Percentiles rank a stretch among this genome's conserved stretches.
Evolutionary conservation across 495 filamentous ascomycete genomes (phyloP).

Genomic region (Terfezia boudieri): DNA sequence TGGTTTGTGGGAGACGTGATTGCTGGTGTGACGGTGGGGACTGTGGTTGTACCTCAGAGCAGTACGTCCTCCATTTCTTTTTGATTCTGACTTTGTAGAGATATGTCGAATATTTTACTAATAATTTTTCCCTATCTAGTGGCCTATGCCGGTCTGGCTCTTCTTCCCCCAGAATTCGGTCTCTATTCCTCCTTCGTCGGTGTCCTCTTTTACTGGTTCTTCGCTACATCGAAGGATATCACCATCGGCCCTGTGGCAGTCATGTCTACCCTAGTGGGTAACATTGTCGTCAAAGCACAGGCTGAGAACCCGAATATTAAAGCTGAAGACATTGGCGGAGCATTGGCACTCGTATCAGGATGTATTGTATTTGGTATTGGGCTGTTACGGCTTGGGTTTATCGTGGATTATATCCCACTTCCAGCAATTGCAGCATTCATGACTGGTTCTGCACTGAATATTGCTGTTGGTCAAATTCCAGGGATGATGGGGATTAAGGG

Average conservation of each 20-base stretch:
- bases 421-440: constrained; percentile 89
- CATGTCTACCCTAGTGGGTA: constrained; percentile 73
- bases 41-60: constrained; percentile 85
- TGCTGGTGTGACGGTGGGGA: constrained; percentile 86
- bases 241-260: constrained; percentile 98
- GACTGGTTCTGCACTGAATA: constrained; percentile 89
- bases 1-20: constrained; percentile 80
- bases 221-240: constrained; percentile 96
- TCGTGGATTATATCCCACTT: constrained; percentile 89
- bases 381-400: constrained; percentile 59
- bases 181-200: constrained; percentile 98
- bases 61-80: constrained; percentile 20
- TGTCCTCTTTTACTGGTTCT: constrained; percentile 92
- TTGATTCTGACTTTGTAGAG: neutral
- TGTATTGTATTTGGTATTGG: constrained; percentile 66
- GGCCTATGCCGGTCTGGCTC: constrained; percentile 80
- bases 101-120: neutral
- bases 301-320: constrained; percentile 35
- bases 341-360: constrained; percentile 59
- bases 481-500: constrained; percentile 57
- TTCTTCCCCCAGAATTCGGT: constrained; percentile 57
- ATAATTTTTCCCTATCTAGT: constrained; percentile 19
- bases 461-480: constrained; percentile 69
- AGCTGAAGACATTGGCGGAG: constrained; percentile 41
- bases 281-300: constrained; percentile 42